Percentiles rank a stretch among this genome's conserved stretches.
phyloP scores from a whole-genome alignment of 1,284 basidiomycete genomes.

The Meira nashicola region DNA sequence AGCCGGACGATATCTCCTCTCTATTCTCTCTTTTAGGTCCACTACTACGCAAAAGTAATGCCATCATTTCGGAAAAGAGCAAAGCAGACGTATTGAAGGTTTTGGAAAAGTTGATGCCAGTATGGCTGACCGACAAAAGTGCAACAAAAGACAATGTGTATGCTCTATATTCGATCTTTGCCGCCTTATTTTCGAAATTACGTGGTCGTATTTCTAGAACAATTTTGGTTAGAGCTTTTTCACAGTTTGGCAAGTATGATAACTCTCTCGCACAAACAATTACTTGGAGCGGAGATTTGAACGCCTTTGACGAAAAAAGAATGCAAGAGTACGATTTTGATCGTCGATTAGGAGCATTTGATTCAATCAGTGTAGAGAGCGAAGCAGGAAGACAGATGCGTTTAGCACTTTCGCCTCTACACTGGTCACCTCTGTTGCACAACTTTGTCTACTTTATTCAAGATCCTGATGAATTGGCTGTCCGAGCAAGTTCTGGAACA shows the following conservation, averaged over 20 bases:
- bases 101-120: constrained; percentile 67
- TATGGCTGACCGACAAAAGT: constrained; percentile 63
- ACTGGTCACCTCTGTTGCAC: constrained; percentile 78
- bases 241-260: constrained; percentile 38
- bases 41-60: constrained; percentile 71
- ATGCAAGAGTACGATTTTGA: constrained; percentile 93
- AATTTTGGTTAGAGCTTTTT: constrained; percentile 34
- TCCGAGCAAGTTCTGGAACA: constrained; percentile 76
- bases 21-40: constrained; percentile 74
- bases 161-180: constrained; percentile 36
- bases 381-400: constrained; percentile 58
- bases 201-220: constrained; percentile 29
- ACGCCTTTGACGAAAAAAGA: constrained; percentile 75
- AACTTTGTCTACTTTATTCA: constrained; percentile 82
- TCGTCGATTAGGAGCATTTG: constrained; percentile 72
- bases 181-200: constrained; percentile 37
- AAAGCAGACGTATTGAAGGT: constrained; percentile 81
- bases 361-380: constrained; percentile 64
- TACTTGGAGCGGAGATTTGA: constrained; percentile 58
- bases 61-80: constrained; percentile 75
- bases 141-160: constrained; percentile 26
- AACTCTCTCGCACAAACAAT: constrained; percentile 23
- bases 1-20: constrained; percentile 68
- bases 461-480: constrained; percentile 80
- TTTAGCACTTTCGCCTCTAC: too few species aligned